Conservation (phyloP, 2,329 filamentous ascomycete genomes). For the Sarocladium brachiariae region DNA sequence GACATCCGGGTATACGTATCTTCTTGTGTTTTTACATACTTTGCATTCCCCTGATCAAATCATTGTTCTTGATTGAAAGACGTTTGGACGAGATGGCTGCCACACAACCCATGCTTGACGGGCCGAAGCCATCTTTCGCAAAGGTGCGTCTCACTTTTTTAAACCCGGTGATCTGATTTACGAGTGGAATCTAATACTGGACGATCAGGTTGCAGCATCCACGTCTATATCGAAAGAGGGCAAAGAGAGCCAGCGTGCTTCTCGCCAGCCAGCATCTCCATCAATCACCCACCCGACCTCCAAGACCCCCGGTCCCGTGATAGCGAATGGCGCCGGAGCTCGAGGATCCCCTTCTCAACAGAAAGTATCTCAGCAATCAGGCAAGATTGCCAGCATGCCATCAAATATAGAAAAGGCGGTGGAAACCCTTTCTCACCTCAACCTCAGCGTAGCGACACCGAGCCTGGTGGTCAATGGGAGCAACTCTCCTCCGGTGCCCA, state of each 20-base stretch:
- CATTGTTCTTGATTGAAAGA: background rate
- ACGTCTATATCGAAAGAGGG: constrained; percentile 21
- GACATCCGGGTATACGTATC: constrained; percentile 13
- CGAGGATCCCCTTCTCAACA: constrained; percentile 9
- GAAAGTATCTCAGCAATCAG: background rate
- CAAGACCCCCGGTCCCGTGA: constrained; percentile 17
- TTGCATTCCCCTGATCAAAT: too few species aligned
- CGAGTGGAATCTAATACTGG: background rate
- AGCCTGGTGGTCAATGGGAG: constrained; percentile 44
- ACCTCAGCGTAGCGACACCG: constrained; percentile 23
- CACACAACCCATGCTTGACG: constrained; percentile 38
- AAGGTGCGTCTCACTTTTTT: too few species aligned
- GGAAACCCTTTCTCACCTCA: constrained; percentile 23
- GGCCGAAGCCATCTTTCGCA: constrained; percentile 63
- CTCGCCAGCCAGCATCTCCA: constrained; percentile 12
- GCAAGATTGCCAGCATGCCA: background rate
- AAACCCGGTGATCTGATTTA: too few species aligned
- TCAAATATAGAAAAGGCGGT: constrained; percentile 19
- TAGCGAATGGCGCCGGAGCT: constrained; percentile 15
- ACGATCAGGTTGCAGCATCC: constrained; percentile 2
- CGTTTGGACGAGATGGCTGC: constrained; percentile 35
- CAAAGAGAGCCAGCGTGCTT: background rate
- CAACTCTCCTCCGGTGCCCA: constrained; percentile 26
- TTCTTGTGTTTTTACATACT: too few species aligned
- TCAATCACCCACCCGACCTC: constrained; percentile 7